A percentile compares a stretch with the other conserved stretches of the same genome.
Conservation (phyloP, 2,329 filamentous ascomycete genomes). For the Aquanectria penicillioides region DNA sequence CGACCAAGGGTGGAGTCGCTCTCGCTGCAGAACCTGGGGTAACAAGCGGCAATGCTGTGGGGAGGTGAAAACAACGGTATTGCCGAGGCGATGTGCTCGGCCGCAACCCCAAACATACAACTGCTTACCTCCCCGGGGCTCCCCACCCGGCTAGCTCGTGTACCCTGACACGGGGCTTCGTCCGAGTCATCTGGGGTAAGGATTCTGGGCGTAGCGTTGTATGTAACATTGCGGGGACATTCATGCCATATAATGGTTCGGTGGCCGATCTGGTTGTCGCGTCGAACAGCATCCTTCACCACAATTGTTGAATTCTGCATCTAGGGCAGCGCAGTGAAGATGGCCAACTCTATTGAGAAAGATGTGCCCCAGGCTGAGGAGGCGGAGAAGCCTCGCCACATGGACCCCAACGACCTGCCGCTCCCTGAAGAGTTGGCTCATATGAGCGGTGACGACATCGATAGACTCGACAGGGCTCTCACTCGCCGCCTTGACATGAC, state of each 20-base stretch:
- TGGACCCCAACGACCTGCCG: slow-evolving; percentile 11
- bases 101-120: slow-evolving; percentile 1
- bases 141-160: background rate
- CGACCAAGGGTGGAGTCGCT: background rate
- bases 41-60: no score
- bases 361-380: slow-evolving; percentile 9
- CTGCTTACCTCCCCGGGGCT: background rate
- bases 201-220: background rate
- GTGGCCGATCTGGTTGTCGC: background rate
- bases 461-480: slow-evolving; percentile 1
- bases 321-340: background rate
- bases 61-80: background rate
- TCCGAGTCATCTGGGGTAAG: slow-evolving; percentile 10
- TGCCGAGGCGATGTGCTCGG: slow-evolving; percentile 4
- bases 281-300: background rate
- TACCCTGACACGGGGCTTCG: slow-evolving; percentile 6
- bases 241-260: background rate
- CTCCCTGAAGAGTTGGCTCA: slow-evolving; percentile 8
- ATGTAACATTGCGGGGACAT: no score
- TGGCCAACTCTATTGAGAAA: slow-evolving; percentile 8
- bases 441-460: slow-evolving; percentile 6
- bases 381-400: slow-evolving; percentile 16
- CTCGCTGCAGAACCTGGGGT: slow-evolving; percentile 9
- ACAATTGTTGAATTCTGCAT: background rate
- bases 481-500: slow-evolving; percentile 17